Evolutionary conservation across 1,284 basidiomycete species (phyloP), one percentile per base, ranked within the genome.

Genomic region (Fereydounia khargensis): DNA sequence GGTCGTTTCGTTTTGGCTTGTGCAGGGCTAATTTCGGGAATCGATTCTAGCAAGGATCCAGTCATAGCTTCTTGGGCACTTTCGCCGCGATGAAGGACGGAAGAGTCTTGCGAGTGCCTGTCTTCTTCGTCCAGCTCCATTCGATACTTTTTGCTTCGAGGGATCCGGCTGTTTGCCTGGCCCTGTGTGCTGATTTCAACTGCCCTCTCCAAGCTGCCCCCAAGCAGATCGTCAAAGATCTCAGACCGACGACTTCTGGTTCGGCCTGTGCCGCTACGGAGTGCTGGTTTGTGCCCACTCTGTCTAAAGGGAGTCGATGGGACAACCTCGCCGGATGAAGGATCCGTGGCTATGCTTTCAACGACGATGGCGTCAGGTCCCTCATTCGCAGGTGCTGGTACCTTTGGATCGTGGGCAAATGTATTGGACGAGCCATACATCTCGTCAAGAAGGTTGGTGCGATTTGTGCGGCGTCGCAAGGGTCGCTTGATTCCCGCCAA

Each of bases 101-200:
- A n/a, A n/a, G n/a, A n/a, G n/a, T n/a, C n/a, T n/a, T n/a, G n/a
- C n/a, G n/a, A n/a, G n/a, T 18, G 31, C 10, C 50, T 35, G 22
- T 65, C 63, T 17, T 61, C 47, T 21, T 62, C 55, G 14, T 65
- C 63, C 35, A 65, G 37, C 22, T 62, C 46, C 59, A 59, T 57
- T 8, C 63, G 36, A 20, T 48, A 65, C 3, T 52, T 42, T 31
- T 53, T 38, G 35, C 59, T 62, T 13, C 37, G 35, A 3, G 54
- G 54, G 2, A 51, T 23, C 19, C 6, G 14, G 9, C n/a, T n/a
- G n/a, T n/a, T n/a, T n/a, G n/a, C n/a, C n/a, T n/a, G n/a, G n/a
- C n/a, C n/a, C n/a, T n/a, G n/a, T n/a, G n/a, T n/a, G n/a, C n/a
- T n/a, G n/a, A n/a, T n/a, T n/a, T n/a, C n/a, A n/a, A n/a, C n/a